phyloP scores from a whole-genome alignment of 2,329 filamentous ascomycete genomes.

The Cercospora citrullina region DNA sequence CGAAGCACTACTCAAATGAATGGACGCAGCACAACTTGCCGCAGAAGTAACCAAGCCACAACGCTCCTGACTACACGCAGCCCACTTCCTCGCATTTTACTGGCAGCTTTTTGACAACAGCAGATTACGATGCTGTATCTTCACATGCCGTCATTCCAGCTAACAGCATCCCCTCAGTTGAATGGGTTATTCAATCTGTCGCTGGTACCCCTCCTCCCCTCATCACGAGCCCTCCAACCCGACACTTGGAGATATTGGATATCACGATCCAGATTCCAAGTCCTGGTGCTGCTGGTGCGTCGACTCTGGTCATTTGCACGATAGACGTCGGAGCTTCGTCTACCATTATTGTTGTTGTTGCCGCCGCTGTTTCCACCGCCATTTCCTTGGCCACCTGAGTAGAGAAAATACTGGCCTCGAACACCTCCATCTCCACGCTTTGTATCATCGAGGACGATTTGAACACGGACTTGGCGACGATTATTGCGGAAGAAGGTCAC shows the following conservation, averaged over 20 bases:
- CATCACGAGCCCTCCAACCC: neutral
- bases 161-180: neutral
- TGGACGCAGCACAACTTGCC: neutral
- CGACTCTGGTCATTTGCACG: neutral
- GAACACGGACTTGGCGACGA: neutral
- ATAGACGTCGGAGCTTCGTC: neutral
- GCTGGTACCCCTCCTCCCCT: neutral
- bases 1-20: neutral
- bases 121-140: too few relatives aligned
- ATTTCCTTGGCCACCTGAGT: neutral
- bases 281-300: neutral
- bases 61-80: too few relatives aligned
- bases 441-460: neutral
- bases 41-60: neutral
- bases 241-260: neutral
- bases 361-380: neutral
- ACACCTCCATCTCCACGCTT: neutral
- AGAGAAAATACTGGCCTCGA: neutral
- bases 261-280: neutral
- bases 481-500: neutral
- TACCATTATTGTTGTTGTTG: neutral
- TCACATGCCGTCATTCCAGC: neutral
- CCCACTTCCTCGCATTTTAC: neutral
- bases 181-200: neutral
- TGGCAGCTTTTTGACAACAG: neutral